Evolutionary conservation across 768 basidiomycete species (phyloP).

Genomic region (Phanerochaete carnosa): DNA sequence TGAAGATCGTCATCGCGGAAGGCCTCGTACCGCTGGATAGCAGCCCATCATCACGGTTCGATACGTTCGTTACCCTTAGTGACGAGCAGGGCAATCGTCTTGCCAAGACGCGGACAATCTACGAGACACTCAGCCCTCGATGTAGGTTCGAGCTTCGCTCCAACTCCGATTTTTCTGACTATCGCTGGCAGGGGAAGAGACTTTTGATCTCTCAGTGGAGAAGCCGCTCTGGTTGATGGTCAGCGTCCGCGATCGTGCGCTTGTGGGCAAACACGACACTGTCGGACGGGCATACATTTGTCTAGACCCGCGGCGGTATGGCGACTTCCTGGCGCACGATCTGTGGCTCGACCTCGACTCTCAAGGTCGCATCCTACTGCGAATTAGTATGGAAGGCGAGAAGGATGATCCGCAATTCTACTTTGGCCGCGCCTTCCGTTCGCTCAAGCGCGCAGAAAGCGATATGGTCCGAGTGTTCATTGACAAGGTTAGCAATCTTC

Average conservation of each 20-base stretch:
- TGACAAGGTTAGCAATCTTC: slow-evolving; percentile 73
- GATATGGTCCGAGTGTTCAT: slow-evolving; percentile 97
- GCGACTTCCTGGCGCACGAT: slow-evolving; percentile 88
- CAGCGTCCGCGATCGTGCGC: slow-evolving; percentile 85
- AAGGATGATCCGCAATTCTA: slow-evolving; percentile 97
- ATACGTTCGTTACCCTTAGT: slow-evolving; percentile 92
- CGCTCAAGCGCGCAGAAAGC: slow-evolving; percentile 85
- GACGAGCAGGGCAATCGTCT: slow-evolving; percentile 87
- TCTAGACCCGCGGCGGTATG: slow-evolving; percentile 84
- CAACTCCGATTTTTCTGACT: slow-evolving; percentile 5
- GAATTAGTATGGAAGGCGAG: slow-evolving; percentile 98
- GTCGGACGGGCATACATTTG: slow-evolving; percentile 91
- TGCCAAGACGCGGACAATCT: slow-evolving; percentile 94
- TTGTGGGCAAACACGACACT: slow-evolving; percentile 91
- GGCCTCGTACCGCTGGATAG: slow-evolving; percentile 75
- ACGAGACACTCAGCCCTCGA: slow-evolving; percentile 86
- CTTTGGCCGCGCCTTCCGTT: slow-evolving; percentile 94
- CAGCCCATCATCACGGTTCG: slow-evolving; percentile 74
- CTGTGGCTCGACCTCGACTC: slow-evolving; percentile 90
- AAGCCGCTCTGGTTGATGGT: slow-evolving; percentile 97
- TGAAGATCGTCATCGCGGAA: slow-evolving; percentile 92
- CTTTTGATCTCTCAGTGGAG: slow-evolving; percentile 91
- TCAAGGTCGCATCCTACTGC: slow-evolving; percentile 76
- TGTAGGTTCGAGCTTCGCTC: slow-evolving; percentile 48
- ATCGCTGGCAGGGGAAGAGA: slow-evolving; percentile 80